Conservation (phyloP, 352 stramenopile species). For the Globisporangium canariense region DNA sequence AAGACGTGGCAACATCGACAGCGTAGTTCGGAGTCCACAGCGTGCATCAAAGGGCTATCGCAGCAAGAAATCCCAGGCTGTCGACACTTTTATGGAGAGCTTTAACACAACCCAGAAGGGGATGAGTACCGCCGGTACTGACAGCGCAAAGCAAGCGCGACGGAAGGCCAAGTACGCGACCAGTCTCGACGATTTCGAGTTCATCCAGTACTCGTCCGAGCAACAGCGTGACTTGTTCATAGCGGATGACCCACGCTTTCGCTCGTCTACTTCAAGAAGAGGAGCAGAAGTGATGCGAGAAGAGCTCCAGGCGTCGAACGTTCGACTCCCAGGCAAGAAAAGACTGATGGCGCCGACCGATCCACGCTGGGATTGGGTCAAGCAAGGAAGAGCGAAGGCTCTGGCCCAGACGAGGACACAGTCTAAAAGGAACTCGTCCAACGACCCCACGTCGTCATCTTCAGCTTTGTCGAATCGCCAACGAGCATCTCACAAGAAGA, state of each 20-base stretch:
- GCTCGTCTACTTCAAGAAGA: not conserved
- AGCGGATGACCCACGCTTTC: not conserved
- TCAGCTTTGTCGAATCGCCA: not conserved
- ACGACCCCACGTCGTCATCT: no score
- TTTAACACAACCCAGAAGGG: conserved; percentile 10
- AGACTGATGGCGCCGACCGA: conserved; percentile 31
- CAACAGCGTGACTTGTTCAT: conserved; percentile 10
- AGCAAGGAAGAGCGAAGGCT: conserved; percentile 35
- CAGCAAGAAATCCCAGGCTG: conserved; percentile 1
- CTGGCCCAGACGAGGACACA: conserved; percentile 4
- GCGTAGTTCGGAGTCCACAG: not conserved
- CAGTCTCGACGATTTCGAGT: conserved; percentile 40
- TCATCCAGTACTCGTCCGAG: conserved; percentile 15
- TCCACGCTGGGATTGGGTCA: conserved; percentile 45
- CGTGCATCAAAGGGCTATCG: not conserved
- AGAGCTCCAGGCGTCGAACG: conserved; percentile 23
- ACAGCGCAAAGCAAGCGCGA: not conserved
- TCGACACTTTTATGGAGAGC: conserved; percentile 15
- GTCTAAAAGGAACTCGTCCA: not conserved
- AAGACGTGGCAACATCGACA: not conserved
- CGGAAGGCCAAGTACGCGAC: conserved; percentile 13
- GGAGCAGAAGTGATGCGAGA: not conserved
- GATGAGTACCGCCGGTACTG: not conserved
- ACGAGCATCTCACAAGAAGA: not conserved
- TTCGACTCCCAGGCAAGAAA: conserved; percentile 34